phyloP scores from a whole-genome alignment of 140 eudicot species.

The Artemisia princeps region DNA sequence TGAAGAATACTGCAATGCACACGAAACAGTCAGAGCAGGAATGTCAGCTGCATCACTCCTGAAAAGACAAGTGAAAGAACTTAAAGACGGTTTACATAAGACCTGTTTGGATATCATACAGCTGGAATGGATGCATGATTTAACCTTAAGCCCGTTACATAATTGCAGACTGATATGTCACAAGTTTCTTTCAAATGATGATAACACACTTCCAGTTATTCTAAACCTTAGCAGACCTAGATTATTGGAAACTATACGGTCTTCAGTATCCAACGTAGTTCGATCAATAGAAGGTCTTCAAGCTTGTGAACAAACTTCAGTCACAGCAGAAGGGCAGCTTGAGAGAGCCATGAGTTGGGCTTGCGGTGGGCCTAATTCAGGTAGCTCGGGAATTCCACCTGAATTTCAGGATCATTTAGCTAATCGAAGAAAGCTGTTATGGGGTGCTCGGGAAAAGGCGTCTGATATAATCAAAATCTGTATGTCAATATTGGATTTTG shows the following conservation, averaged over 20 bases:
- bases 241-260: constrained; percentile 63
- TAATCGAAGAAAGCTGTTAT: constrained; percentile 51
- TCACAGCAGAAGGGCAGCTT: constrained; percentile 92
- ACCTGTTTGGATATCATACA: constrained; percentile 69
- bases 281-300: constrained; percentile 65
- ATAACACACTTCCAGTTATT: constrained; percentile 50
- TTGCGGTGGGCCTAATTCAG: constrained; percentile 81
- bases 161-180: constrained; percentile 59
- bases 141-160: constrained; percentile 50
- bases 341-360: constrained; percentile 99
- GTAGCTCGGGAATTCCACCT: constrained; percentile 77
- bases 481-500: constrained; percentile 81
- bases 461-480: constrained; percentile 65
- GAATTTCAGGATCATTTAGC: constrained; percentile 87
- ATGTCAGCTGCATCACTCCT: constrained; percentile 75
- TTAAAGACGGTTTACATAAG: constrained; percentile 63
- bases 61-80: constrained; percentile 68
- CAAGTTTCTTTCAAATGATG: constrained; percentile 54
- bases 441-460: constrained; percentile 71
- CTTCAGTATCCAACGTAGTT: constrained; percentile 63
- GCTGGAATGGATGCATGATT: constrained; percentile 89
- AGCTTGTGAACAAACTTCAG: constrained; percentile 75
- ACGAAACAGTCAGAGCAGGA: constrained; percentile 90
- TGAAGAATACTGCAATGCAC: constrained; percentile 89
- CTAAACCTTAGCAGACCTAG: constrained; percentile 65